Evolutionary conservation across 345 rosid species (phyloP).

Genomic region (Hevea brasiliensis): DNA sequence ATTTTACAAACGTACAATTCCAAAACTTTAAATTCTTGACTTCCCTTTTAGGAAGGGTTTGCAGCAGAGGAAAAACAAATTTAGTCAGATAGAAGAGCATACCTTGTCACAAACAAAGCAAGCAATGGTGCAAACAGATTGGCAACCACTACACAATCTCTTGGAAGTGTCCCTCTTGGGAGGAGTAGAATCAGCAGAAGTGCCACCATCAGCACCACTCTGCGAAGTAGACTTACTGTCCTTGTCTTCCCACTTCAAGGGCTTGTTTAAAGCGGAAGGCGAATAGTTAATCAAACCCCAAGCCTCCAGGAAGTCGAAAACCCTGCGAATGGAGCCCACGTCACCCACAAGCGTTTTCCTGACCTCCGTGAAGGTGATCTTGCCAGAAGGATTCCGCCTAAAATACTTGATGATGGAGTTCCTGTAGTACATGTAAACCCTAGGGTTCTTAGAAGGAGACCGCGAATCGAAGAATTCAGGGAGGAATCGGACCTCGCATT

Average conservation of each 20-base stretch:
- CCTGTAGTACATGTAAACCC: constrained; percentile 58
- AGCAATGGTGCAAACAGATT: constrained; percentile 74
- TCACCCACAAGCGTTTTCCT: constrained; percentile 77
- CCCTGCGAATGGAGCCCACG: constrained; percentile 85
- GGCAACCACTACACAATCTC: constrained; percentile 80
- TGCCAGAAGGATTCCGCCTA: constrained; percentile 57
- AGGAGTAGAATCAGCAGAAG: constrained; percentile 31
- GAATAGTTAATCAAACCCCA: constrained; percentile 88
- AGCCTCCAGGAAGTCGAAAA: constrained; percentile 81
- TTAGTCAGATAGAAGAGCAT: constrained; percentile 4
- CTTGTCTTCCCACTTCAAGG: constrained; percentile 88
- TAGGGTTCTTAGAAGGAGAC: constrained; percentile 63
- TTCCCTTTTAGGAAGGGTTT: background rate
- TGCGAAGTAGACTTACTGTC: constrained; percentile 46
- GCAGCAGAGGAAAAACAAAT: background rate
- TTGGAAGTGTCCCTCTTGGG: constrained; percentile 44
- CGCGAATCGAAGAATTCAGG: constrained; percentile 79
- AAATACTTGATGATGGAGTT: constrained; percentile 71
- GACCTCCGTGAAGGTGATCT: constrained; percentile 80
- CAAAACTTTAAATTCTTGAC: background rate
- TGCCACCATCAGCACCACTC: constrained; percentile 15
- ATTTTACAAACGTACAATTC: too few species aligned
- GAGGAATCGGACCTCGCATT: constrained; percentile 69
- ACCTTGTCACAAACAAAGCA: constrained; percentile 92
- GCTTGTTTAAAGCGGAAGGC: constrained; percentile 48